Conservation (phyloP, 176 grass and related monocot genomes). For the Poa pratensis region DNA sequence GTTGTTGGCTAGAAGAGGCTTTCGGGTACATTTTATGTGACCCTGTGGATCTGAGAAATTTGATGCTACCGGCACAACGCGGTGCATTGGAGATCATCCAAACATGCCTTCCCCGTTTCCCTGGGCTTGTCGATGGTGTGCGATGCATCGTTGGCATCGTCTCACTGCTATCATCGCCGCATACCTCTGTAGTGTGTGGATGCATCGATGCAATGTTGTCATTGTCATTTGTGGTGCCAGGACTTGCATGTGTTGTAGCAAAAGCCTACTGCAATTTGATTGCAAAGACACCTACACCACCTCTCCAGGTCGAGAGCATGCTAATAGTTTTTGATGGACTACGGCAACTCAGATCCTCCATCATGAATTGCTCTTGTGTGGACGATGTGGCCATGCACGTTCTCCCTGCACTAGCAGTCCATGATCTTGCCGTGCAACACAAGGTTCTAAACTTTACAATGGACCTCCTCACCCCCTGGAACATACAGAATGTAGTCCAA, state of each 20-base stretch:
- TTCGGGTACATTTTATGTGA: neutral
- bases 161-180: neutral
- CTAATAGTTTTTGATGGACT: neutral
- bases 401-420: neutral
- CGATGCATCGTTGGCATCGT: slow-evolving; percentile 14
- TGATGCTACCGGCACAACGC: neutral
- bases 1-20: neutral
- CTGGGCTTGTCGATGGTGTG: neutral
- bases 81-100: neutral
- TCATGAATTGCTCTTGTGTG: neutral
- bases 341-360: neutral
- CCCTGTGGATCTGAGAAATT: slow-evolving; percentile 7
- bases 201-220: neutral
- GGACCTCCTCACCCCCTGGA: slow-evolving; percentile 23
- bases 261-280: slow-evolving; percentile 19
- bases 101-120: neutral
- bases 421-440: neutral
- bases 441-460: slow-evolving; percentile 18
- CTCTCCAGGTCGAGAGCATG: neutral
- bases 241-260: neutral
- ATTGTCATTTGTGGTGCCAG: neutral
- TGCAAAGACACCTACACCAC: neutral
- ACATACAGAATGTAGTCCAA: neutral
- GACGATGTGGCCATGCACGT: neutral
- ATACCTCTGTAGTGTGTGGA: neutral